Evolutionary conservation across 495 filamentous ascomycete species (phyloP).

Genomic region (Aspergillus cristatus): DNA sequence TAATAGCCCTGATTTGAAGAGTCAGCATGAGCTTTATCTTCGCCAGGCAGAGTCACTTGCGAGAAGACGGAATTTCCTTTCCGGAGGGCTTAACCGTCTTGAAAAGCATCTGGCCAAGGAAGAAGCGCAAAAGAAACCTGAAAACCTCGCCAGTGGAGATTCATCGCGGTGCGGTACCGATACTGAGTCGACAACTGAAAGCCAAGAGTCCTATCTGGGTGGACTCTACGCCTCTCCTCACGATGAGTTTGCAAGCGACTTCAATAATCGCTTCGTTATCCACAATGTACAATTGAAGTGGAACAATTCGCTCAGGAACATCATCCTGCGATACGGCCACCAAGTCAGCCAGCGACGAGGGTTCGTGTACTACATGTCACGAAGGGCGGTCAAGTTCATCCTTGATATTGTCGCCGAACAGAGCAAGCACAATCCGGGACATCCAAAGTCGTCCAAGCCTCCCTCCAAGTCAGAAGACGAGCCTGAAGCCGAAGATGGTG

Average conservation of each 20-base stretch:
- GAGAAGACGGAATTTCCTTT: conserved; percentile 69
- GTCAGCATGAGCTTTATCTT: conserved; percentile 57
- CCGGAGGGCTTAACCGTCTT: conserved; percentile 62
- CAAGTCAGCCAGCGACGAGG: conserved; percentile 93
- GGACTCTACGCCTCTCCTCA: conserved; percentile 30
- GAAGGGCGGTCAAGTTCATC: conserved; percentile 94
- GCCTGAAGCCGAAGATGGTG: conserved; percentile 40
- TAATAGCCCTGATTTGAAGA: conserved; percentile 40
- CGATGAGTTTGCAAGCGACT: conserved; percentile 75
- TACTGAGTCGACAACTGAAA: conserved; percentile 33
- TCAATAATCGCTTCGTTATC: conserved; percentile 96
- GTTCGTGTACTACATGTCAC: conserved; percentile 96
- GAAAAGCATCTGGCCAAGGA: conserved; percentile 41
- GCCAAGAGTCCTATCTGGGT: conserved; percentile 32
- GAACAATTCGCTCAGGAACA: conserved; percentile 93
- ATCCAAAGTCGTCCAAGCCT: conserved; percentile 21
- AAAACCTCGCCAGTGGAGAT: conserved; percentile 38
- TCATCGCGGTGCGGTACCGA: conserved; percentile 37
- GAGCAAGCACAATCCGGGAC: conserved; percentile 50
- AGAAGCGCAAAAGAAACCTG: conserved; percentile 19
- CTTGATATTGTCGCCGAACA: conserved; percentile 95
- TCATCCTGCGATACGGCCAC: conserved; percentile 93
- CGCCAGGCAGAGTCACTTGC: conserved; percentile 61
- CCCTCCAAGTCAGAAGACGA: conserved; percentile 17
- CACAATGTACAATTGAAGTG: conserved; percentile 97